Percentiles rank a stretch among this genome's conserved stretches.
These are phyloP conservation scores for Phytophthora cajani DNA, from an alignment of 352 stramenopile genomes.

Conservation along the genomic window DNA sequence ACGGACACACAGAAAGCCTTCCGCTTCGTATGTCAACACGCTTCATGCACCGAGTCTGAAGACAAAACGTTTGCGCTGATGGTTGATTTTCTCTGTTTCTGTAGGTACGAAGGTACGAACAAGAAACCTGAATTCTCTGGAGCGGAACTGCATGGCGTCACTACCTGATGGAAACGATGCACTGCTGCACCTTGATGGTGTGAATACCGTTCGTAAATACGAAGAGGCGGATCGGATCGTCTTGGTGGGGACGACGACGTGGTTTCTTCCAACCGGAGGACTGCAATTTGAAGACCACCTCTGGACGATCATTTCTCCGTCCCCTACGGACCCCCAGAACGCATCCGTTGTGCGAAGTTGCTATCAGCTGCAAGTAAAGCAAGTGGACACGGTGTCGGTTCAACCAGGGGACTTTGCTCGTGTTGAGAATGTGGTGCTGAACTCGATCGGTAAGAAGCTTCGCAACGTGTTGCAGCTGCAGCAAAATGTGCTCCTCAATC, in stretches of 20 bases:
- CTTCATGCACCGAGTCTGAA: neutral
- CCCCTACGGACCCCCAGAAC: slow-evolving; percentile 10
- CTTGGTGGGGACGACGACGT: slow-evolving; percentile 29
- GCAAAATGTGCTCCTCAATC: slow-evolving; percentile 26
- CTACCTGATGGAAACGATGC: slow-evolving; percentile 17
- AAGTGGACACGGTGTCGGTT: slow-evolving; percentile 15
- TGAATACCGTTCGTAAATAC: slow-evolving; percentile 36
- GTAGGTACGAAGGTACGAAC: slow-evolving; percentile 21
- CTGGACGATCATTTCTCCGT: slow-evolving; percentile 36
- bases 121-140: slow-evolving; percentile 18
- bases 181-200: slow-evolving; percentile 18
- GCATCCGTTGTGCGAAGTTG: slow-evolving; percentile 32
- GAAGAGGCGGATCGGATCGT: slow-evolving; percentile 30
- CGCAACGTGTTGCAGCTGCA: slow-evolving; percentile 25
- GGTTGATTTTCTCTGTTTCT: neutral
- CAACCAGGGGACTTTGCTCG: slow-evolving; percentile 16
- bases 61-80: neutral
- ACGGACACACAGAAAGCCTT: slow-evolving; percentile 34
- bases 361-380: slow-evolving; percentile 31
- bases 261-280: slow-evolving; percentile 35
- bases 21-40: slow-evolving; percentile 25
- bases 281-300: slow-evolving; percentile 39
- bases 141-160: slow-evolving; percentile 36
- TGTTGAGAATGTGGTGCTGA: slow-evolving; percentile 25
- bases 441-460: slow-evolving; percentile 25